Evolutionary conservation across 371 early-diverging fungal genomes (phyloP).

Genomic region (Mortierella sp.): DNA sequence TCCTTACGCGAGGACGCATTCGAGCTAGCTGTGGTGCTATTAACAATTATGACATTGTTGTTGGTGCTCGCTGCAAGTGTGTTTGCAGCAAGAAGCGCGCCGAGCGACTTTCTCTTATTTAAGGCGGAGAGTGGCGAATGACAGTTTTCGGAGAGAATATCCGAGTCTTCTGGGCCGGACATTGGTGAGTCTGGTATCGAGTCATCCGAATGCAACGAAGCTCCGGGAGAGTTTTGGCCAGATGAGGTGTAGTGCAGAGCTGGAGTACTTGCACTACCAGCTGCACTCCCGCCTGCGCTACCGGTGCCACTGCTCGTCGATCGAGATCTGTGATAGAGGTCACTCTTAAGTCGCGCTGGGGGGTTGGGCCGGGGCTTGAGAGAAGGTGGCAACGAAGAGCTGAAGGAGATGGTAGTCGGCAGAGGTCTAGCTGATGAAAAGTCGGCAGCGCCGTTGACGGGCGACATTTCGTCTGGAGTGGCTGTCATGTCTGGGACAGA

Average conservation of each 20-base stretch:
- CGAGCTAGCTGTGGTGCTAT: constrained; percentile 18
- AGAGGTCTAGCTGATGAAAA: not conserved
- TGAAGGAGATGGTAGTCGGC: constrained; percentile 24
- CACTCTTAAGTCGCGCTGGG: constrained; percentile 45
- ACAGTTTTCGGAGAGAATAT: constrained; percentile 13
- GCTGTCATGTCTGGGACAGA: not conserved
- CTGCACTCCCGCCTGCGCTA: not conserved
- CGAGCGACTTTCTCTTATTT: constrained; percentile 51
- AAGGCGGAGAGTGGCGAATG: constrained; percentile 47
- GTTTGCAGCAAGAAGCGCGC: constrained; percentile 53
- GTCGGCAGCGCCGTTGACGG: constrained; percentile 7
- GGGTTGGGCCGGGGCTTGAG: constrained; percentile 36
- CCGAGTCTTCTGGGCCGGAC: constrained; percentile 45
- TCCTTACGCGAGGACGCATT: constrained; percentile 29
- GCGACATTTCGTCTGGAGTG: constrained; percentile 4
- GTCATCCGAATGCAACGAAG: constrained; percentile 32
- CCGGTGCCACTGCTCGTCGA: not conserved
- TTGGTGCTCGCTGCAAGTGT: constrained; percentile 46
- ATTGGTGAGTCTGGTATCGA: constrained; percentile 44
- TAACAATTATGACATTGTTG: constrained; percentile 36
- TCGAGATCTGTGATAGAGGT: constrained; percentile 15
- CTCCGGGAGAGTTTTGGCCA: constrained; percentile 46
- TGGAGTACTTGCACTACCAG: constrained; percentile 6
- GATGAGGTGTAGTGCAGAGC: constrained; percentile 35
- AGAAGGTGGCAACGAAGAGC: constrained; percentile 38